These are phyloP conservation scores for Prasinococcaceae sp. DNA, from an alignment of 139 green algal species.

Conservation along the genomic window DNA sequence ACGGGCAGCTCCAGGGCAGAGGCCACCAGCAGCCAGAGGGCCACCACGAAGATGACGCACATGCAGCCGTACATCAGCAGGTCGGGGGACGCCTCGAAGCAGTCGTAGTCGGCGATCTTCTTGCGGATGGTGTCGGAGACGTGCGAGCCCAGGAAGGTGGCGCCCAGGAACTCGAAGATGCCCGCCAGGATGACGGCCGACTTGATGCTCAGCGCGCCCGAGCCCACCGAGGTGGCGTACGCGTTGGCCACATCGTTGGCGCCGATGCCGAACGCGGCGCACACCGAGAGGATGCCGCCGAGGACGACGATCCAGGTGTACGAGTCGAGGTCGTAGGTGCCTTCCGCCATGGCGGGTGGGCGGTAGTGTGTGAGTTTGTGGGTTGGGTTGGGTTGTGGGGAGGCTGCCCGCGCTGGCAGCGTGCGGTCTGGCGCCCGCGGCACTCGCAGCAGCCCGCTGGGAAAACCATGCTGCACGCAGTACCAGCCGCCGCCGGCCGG, in stretches of 20 bases:
- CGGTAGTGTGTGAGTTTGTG: too few relatives aligned
- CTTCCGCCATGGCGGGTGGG: too few relatives aligned
- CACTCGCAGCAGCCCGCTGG: too few relatives aligned
- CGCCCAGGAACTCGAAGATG: conserved; percentile 27
- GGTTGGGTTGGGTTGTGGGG: too few relatives aligned
- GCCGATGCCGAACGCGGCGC: conserved; percentile 19
- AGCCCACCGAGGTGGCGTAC: conserved; percentile 26
- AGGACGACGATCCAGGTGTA: conserved; percentile 1
- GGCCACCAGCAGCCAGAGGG: conserved; percentile 15
- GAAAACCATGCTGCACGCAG: too few relatives aligned
- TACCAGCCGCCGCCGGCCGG: too few relatives aligned
- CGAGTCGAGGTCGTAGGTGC: background rate
- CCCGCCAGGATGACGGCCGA: conserved; percentile 18
- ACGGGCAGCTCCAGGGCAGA: conserved; percentile 42
- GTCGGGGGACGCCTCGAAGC: background rate
- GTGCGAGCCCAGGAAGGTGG: conserved; percentile 16
- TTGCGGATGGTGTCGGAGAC: conserved; percentile 18
- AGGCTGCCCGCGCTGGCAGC: too few relatives aligned
- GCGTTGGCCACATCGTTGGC: conserved; percentile 22
- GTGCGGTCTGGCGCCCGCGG: too few relatives aligned
- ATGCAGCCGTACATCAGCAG: conserved; percentile 5
- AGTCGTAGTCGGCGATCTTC: background rate
- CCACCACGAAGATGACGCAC: conserved; percentile 9
- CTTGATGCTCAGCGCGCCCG: conserved; percentile 20
- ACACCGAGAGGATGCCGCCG: background rate